A percentile compares a stretch with the other conserved stretches of the same genome.
Evolutionary conservation across 1,139 yeast genomes (phyloP).

Genomic region (Diutina pseudorugosa): DNA sequence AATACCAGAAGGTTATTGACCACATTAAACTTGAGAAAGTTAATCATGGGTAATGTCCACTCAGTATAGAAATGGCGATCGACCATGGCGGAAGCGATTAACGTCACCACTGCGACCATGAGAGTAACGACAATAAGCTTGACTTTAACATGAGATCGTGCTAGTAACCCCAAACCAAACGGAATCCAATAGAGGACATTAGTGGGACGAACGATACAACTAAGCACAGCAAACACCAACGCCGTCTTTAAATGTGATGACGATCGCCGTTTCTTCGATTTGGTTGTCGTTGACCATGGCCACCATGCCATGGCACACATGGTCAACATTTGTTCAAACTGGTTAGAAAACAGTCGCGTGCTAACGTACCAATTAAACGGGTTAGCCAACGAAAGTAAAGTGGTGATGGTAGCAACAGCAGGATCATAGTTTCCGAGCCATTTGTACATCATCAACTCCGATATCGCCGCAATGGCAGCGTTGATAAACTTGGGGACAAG

Average conservation of each 20-base stretch:
- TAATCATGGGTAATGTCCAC: slow-evolving; percentile 49
- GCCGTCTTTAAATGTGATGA: slow-evolving; percentile 11
- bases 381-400: slow-evolving; percentile 47
- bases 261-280: slow-evolving; percentile 8
- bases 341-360: slow-evolving; percentile 80
- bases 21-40: slow-evolving; percentile 68
- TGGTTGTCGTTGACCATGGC: slow-evolving; percentile 39
- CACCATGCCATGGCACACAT: slow-evolving; percentile 59
- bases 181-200: slow-evolving; percentile 64
- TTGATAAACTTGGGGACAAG: slow-evolving; percentile 54
- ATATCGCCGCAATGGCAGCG: slow-evolving; percentile 58
- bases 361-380: slow-evolving; percentile 76
- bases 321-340: slow-evolving; percentile 66
- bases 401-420: slow-evolving; percentile 31
- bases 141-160: slow-evolving; percentile 5
- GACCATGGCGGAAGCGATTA: slow-evolving; percentile 19
- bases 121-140: slow-evolving; percentile 1
- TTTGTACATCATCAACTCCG: slow-evolving; percentile 49
- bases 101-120: slow-evolving; percentile 14
- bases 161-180: slow-evolving; percentile 34
- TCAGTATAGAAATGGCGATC: slow-evolving; percentile 54
- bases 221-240: slow-evolving; percentile 35
- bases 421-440: slow-evolving; percentile 27
- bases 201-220: slow-evolving; percentile 74
- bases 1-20: slow-evolving; percentile 62